Evolutionary conservation across 108 stramenopile genomes (phyloP).

Genomic region (Nannochloropsis gaditana): DNA sequence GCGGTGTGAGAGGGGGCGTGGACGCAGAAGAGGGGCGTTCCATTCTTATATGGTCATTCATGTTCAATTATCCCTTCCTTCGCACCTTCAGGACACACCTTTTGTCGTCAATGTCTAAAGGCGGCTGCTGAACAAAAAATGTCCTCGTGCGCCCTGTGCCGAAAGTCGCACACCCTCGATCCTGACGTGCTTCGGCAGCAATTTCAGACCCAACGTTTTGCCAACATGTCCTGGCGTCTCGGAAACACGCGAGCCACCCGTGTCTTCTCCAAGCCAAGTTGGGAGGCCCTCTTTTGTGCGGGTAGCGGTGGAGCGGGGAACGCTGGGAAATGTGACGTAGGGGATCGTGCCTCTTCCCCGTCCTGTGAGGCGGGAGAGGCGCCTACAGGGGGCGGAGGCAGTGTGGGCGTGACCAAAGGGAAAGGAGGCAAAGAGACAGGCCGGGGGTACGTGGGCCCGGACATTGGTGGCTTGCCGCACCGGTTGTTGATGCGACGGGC

Average conservation of each 20-base stretch:
- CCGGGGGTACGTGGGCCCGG: not conserved
- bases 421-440: not conserved
- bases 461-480: not conserved
- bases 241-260: not conserved
- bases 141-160: constrained; percentile 19
- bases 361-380: not conserved
- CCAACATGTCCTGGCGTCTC: not conserved
- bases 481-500: not conserved
- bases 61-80: not conserved
- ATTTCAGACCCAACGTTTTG: not conserved
- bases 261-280: not conserved
- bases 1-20: no score
- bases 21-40: no score
- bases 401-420: not conserved
- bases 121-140: not conserved
- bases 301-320: not conserved
- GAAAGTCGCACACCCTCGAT: not conserved
- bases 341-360: not conserved
- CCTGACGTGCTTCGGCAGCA: not conserved
- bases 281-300: not conserved
- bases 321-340: not conserved
- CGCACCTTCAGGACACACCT: not conserved
- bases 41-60: not conserved
- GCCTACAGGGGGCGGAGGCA: not conserved
- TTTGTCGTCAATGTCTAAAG: not conserved